These are phyloP conservation scores for Cryptococcus jaspeensis DNA, from an alignment of 1,284 basidiomycete genomes.

Conservation along the genomic window DNA sequence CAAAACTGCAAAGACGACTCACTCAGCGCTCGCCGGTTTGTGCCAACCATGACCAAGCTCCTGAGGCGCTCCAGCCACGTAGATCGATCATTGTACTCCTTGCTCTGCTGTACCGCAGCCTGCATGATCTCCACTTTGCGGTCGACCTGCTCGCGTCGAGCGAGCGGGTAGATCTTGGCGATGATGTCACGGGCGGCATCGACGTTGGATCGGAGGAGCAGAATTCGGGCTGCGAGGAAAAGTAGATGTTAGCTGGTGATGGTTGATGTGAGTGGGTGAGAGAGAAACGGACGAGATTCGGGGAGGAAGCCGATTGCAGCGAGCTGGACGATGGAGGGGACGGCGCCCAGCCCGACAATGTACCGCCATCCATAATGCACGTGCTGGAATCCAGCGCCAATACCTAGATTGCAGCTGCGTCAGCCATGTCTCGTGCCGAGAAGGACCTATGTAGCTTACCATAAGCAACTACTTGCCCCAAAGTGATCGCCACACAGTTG, in stretches of 20 bases:
- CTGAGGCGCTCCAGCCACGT: conserved; percentile 61
- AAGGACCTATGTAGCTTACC: conserved; percentile 38
- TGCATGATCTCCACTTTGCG: conserved; percentile 62
- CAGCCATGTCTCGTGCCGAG: not conserved
- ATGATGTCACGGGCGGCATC: conserved; percentile 59
- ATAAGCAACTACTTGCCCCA: conserved; percentile 73
- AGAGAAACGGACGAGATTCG: conserved; percentile 62
- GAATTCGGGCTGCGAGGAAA: conserved; percentile 62
- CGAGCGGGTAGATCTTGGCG: conserved; percentile 65
- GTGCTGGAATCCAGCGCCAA: conserved; percentile 69
- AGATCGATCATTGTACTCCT: conserved; percentile 63
- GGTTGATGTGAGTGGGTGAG: not conserved
- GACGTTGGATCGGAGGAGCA: conserved; percentile 61
- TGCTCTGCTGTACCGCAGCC: conserved; percentile 64
- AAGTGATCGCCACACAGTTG: conserved; percentile 52
- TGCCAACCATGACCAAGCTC: conserved; percentile 60
- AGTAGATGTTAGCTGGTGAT: not conserved
- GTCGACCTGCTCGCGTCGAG: conserved; percentile 63
- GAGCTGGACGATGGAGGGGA: conserved; percentile 67
- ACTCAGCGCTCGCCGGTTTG: conserved; percentile 71
- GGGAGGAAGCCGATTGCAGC: conserved; percentile 65
- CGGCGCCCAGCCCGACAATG: conserved; percentile 74
- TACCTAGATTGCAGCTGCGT: conserved; percentile 36
- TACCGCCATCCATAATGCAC: conserved; percentile 70
- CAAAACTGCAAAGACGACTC: conserved; percentile 39